These are phyloP conservation scores for Fusarium musae DNA, from an alignment of 2,329 filamentous ascomycete genomes.

Conservation along the genomic window DNA sequence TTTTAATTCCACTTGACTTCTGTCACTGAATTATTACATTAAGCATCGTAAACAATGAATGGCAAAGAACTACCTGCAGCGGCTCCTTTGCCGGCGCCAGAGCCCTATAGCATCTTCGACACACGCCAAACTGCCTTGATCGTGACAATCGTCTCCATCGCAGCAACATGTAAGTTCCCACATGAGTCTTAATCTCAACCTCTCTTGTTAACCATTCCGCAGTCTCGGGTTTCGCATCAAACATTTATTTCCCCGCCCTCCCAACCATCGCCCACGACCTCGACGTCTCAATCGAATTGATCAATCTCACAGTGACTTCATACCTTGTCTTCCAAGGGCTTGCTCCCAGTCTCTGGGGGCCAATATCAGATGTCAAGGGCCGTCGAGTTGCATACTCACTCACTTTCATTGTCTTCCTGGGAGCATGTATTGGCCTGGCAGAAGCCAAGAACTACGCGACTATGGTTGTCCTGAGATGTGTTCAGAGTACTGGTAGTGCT, in stretches of 20 bases:
- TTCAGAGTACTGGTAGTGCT: conserved; percentile 61
- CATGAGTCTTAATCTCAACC: accelerated
- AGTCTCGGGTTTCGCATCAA: conserved; percentile 55
- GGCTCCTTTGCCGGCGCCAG: not conserved
- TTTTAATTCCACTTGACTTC: accelerated
- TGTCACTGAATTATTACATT: accelerated
- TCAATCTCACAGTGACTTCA: conserved; percentile 58
- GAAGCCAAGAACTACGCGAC: conserved; percentile 55
- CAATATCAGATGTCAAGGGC: conserved; percentile 59
- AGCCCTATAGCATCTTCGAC: conserved; percentile 63
- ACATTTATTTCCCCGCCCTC: conserved; percentile 63
- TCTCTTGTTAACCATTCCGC: accelerated
- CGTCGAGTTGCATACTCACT: conserved; percentile 57
- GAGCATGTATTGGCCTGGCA: conserved; percentile 58
- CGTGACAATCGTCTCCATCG: conserved; percentile 58
- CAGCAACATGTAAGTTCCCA: conserved; percentile 58
- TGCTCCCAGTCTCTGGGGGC: conserved; percentile 62
- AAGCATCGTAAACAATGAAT: not conserved
- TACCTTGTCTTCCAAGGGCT: conserved; percentile 66
- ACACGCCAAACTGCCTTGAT: conserved; percentile 60
- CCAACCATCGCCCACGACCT: conserved; percentile 57
- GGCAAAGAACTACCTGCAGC: not conserved
- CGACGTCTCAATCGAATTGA: conserved; percentile 50
- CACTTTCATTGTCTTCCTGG: conserved; percentile 63
- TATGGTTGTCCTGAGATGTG: conserved; percentile 57